Evolutionary conservation across 192 early-diverging fungal species (phyloP).

Genomic region (Gamsiella multidivaricata): DNA sequence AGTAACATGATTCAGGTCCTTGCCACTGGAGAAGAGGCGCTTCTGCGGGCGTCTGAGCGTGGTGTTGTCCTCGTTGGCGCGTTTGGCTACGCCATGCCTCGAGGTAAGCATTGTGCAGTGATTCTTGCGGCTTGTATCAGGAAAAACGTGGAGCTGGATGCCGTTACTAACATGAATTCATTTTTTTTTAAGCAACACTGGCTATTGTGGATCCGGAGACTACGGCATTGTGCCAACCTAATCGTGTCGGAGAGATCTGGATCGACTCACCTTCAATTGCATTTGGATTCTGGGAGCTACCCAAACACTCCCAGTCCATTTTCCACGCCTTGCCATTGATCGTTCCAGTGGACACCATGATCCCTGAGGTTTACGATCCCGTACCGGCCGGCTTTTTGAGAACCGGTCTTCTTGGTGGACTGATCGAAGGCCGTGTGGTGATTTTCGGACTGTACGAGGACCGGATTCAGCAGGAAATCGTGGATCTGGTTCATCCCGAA

Average conservation of each 20-base stretch:
- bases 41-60: slow-evolving; percentile 31
- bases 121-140: too few species aligned
- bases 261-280: slow-evolving; percentile 78
- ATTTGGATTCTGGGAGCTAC: slow-evolving; percentile 81
- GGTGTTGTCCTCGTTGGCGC: slow-evolving; percentile 58
- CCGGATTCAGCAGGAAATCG: slow-evolving; percentile 65
- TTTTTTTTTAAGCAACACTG: slow-evolving; percentile 64
- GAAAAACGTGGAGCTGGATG: too few species aligned
- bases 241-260: slow-evolving; percentile 90
- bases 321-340: slow-evolving; percentile 75
- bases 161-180: neutral
- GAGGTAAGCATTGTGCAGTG: slow-evolving; percentile 62
- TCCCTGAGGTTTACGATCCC: slow-evolving; percentile 65
- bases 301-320: slow-evolving; percentile 78
- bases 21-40: slow-evolving; percentile 54
- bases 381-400: slow-evolving; percentile 73
- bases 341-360: slow-evolving; percentile 57
- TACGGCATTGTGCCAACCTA: slow-evolving; percentile 74
- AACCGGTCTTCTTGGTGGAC: slow-evolving; percentile 78
- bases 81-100: slow-evolving; percentile 70
- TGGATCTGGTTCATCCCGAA: slow-evolving; percentile 48
- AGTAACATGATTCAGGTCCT: slow-evolving; percentile 69
- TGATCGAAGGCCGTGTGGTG: slow-evolving; percentile 76
- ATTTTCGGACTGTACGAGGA: slow-evolving; percentile 85
- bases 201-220: slow-evolving; percentile 88